Evolutionary conservation across 805 yeast species (phyloP), one percentile per base, ranked within the genome.

Genomic region (Saccharomycopsis microspora): DNA sequence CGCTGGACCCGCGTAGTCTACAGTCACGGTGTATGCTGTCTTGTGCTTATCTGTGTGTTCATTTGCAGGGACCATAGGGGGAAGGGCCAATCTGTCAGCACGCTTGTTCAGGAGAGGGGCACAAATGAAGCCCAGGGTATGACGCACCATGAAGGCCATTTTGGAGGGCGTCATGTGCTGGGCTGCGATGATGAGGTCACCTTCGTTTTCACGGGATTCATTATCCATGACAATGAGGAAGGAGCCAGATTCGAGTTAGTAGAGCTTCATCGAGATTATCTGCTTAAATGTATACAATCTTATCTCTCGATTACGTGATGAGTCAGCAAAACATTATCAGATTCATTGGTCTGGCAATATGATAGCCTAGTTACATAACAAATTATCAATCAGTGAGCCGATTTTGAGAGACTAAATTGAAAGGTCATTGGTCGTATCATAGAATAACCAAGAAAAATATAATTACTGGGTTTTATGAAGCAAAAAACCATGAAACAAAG

Each of bases 171-270:
- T 84, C 55, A 80, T 71, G 46, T 70, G 70, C 55, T 83, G 78
- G 37, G 96, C 99, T n/a, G 97, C 94, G 43, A 85, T 81, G 57
- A 93, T 87, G 59, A 93, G 71, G 62, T 93, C 99, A 46, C 98
- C 99, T 67, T 93, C 99, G 64, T 93, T 93, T 64, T 93, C 99
- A 57, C 99, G 80, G 60, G 75, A 75, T 64, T 87, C 97, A 61
- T 93, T 96, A 64, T 93, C 99, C 85, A 93, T 84, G n/a, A 93
- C 98, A 42, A 93, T 76, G 43, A 93, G 71, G 59, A 90, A 88
- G 63, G 87, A 85, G 32, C 94, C 94, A 49, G 75, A 74, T 54
- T 75, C 72, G 65, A 29, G 4, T 30, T 19, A 11, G 19, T 19
- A 19, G 19, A 19, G 19, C 19, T 19, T 19, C 19, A 19, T 19